These are phyloP conservation scores for Bruguiera gymnorhiza DNA, from an alignment of 345 rosid genomes.

Conservation along the genomic window DNA sequence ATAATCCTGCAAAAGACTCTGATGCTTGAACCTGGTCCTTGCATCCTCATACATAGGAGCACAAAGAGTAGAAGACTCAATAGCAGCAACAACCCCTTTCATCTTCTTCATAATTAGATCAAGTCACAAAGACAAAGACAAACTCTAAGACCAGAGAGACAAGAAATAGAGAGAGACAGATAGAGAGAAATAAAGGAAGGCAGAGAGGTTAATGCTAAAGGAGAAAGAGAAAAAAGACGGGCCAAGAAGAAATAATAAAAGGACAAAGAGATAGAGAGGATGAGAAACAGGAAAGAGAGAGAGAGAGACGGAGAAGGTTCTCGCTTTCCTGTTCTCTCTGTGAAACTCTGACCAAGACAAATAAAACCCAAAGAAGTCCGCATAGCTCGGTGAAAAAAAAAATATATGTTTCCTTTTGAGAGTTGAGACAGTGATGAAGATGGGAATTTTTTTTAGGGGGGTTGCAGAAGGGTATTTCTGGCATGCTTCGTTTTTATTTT, in stretches of 20 bases:
- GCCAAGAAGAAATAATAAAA: background rate
- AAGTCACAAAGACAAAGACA: background rate
- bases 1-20: constrained; percentile 54
- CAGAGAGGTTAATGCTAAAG: background rate
- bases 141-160: constrained; percentile 4
- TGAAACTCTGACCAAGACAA: constrained; percentile 83
- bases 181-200: background rate
- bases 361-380: constrained; percentile 79
- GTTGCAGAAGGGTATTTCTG: constrained; percentile 79
- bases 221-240: background rate
- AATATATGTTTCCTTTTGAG: constrained; percentile 28
- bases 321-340: constrained; percentile 57
- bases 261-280: background rate
- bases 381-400: constrained; percentile 53
- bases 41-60: constrained; percentile 37
- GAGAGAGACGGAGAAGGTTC: constrained; percentile 46
- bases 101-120: constrained; percentile 48
- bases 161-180: background rate
- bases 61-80: constrained; percentile 25
- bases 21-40: constrained; percentile 46
- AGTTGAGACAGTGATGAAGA: constrained; percentile 58
- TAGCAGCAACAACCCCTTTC: constrained; percentile 28
- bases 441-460: constrained; percentile 47
- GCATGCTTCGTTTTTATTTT: constrained; percentile 21
- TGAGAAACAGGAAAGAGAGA: constrained; percentile 6